Conservation (phyloP, 257 asterid species). For the Solanum medicagineum region DNA sequence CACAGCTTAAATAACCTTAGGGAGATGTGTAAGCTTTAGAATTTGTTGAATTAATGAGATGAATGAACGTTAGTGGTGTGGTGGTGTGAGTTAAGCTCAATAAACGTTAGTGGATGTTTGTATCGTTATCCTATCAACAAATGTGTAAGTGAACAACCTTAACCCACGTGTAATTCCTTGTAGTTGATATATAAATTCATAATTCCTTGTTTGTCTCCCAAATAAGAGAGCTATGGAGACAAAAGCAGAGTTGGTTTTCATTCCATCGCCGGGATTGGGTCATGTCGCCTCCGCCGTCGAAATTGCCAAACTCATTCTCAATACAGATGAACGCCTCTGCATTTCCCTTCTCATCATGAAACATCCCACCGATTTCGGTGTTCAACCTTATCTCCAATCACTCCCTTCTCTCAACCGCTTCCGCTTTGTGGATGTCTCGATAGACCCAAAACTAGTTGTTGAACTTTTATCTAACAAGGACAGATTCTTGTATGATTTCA, state of each 20-base stretch:
- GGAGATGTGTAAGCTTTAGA: too few species aligned
- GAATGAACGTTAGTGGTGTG: too few species aligned
- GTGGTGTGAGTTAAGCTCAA: too few species aligned
- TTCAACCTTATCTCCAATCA: background rate
- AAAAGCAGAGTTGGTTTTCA: slow-evolving; percentile 12
- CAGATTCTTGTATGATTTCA: background rate
- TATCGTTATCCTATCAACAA: background rate
- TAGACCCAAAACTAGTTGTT: background rate
- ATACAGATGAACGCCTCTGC: background rate
- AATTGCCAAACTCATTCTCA: background rate
- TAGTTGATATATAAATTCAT: background rate
- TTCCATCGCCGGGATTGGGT: slow-evolving; percentile 17
- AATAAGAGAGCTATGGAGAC: background rate
- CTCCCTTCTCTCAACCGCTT: background rate
- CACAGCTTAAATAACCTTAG: background rate
- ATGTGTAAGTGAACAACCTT: background rate
- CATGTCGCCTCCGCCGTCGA: slow-evolving; percentile 12
- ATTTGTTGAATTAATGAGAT: background rate
- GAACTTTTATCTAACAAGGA: background rate
- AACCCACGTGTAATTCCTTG: background rate
- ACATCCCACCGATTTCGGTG: slow-evolving; percentile 5
- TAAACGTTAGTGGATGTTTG: too few species aligned
- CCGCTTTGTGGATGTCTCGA: background rate
- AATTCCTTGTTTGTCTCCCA: background rate
- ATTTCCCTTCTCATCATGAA: slow-evolving; percentile 7